Evolutionary conservation across 768 basidiomycete genomes (phyloP).

Genomic region (Russula sp.): DNA sequence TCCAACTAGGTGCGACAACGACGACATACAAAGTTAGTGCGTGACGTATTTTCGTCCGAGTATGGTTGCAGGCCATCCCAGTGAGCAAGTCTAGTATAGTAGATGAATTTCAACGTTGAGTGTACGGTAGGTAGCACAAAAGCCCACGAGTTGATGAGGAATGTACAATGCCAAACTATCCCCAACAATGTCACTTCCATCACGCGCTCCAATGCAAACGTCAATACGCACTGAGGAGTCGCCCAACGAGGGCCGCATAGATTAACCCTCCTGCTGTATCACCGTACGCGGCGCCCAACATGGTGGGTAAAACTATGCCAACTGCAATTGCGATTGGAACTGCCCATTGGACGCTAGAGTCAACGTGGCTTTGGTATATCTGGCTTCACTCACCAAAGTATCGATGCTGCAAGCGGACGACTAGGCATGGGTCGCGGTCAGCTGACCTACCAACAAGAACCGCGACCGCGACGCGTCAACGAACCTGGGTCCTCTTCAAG

Average conservation of each 20-base stretch:
- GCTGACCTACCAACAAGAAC: not conserved
- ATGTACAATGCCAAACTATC: slow-evolving; percentile 72
- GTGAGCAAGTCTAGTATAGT: slow-evolving; percentile 57
- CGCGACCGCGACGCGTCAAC: slow-evolving; percentile 21
- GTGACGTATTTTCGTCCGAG: slow-evolving; percentile 72
- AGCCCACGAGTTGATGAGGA: slow-evolving; percentile 62
- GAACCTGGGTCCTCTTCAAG: slow-evolving; percentile 62
- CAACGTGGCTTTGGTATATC: not conserved
- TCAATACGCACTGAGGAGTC: slow-evolving; percentile 47
- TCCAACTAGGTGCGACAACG: not conserved
- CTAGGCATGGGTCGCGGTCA: slow-evolving; percentile 32
- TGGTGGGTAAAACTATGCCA: slow-evolving; percentile 52
- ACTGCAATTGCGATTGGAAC: slow-evolving; percentile 56
- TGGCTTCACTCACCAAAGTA: slow-evolving; percentile 45
- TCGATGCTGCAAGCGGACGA: slow-evolving; percentile 65
- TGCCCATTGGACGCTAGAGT: slow-evolving; percentile 26
- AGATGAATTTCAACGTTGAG: not conserved
- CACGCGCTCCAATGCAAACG: not conserved
- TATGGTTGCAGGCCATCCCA: slow-evolving; percentile 79
- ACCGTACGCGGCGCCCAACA: slow-evolving; percentile 52
- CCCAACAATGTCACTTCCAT: not conserved
- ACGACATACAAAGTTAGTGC: slow-evolving; percentile 57
- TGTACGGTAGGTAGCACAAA: not conserved
- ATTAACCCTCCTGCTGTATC: slow-evolving; percentile 64
- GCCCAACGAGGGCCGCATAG: slow-evolving; percentile 62